Evolutionary conservation across 2,329 filamentous ascomycete species (phyloP).

Genomic region (Phialophora macrospora): DNA sequence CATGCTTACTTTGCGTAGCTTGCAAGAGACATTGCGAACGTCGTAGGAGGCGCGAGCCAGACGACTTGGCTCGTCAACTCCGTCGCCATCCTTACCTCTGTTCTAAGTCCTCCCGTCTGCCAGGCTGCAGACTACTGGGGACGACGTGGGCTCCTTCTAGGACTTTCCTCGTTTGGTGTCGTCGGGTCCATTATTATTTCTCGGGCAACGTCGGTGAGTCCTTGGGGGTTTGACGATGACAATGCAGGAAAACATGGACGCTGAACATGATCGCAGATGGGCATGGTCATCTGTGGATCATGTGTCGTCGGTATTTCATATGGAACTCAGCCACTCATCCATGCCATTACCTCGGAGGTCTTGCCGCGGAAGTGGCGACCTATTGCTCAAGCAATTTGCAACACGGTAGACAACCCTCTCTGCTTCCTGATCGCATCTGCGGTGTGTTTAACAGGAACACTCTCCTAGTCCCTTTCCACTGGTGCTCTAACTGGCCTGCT

Average conservation of each 20-base stretch:
- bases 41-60: no score
- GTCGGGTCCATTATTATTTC: constrained; percentile 23
- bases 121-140: constrained; percentile 31
- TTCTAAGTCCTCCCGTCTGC: constrained; percentile 27
- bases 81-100: constrained; percentile 25
- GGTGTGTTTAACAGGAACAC: no score
- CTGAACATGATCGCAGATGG: no score
- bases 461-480: no score
- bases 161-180: constrained; percentile 15
- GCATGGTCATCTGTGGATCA: constrained; percentile 24
- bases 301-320: constrained; percentile 19
- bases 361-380: constrained; percentile 27
- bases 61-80: constrained; percentile 26
- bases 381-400: constrained; percentile 24
- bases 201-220: constrained; percentile 25
- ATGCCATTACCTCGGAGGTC: constrained; percentile 30
- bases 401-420: constrained; percentile 18
- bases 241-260: no score
- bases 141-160: constrained; percentile 25
- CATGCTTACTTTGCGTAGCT: no score
- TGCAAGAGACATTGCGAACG: no score
- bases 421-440: no score
- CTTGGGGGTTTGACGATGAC: no score
- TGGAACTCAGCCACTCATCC: constrained; percentile 22
- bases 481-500: constrained; percentile 20